Conservation (phyloP, 768 basidiomycete species). For the Hygrophorus pudorinus region DNA sequence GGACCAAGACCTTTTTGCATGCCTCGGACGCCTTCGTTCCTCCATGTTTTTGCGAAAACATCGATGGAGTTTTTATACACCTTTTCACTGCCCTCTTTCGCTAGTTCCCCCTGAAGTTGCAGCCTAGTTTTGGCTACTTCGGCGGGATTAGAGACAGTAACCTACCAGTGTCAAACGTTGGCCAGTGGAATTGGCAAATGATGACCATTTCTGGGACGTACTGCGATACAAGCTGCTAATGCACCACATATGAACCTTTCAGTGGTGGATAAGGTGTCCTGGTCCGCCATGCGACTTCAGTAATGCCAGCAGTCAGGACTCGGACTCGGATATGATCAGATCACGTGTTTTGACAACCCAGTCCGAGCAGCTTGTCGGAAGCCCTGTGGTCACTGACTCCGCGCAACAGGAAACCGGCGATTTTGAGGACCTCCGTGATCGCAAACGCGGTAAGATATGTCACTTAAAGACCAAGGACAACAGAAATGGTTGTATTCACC, state of each 20-base stretch:
- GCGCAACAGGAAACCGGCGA: too few relatives aligned
- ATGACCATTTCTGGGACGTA: conserved; percentile 26
- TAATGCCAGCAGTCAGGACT: too few relatives aligned
- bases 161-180: conserved; percentile 31
- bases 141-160: conserved; percentile 71
- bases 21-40: conserved; percentile 84
- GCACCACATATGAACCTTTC: conserved; percentile 89
- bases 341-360: conserved; percentile 1
- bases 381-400: background rate
- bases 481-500: background rate
- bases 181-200: conserved; percentile 1
- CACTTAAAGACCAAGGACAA: background rate
- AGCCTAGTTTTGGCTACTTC: conserved; percentile 91
- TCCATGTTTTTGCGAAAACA: conserved; percentile 79
- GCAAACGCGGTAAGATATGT: background rate
- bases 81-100: conserved; percentile 56
- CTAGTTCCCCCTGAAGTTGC: conserved; percentile 92
- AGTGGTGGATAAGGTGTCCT: conserved; percentile 42
- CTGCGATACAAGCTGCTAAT: conserved; percentile 85
- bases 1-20: conserved; percentile 86
- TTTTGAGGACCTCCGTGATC: background rate
- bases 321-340: too few relatives aligned
- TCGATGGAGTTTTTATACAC: conserved; percentile 89
- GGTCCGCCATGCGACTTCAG: background rate
- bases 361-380: conserved; percentile 6